A percentile compares a stretch with the other conserved stretches of the same genome.
Conservation (phyloP, 176 grass and related monocot genomes). For the Oryza nivara region DNA sequence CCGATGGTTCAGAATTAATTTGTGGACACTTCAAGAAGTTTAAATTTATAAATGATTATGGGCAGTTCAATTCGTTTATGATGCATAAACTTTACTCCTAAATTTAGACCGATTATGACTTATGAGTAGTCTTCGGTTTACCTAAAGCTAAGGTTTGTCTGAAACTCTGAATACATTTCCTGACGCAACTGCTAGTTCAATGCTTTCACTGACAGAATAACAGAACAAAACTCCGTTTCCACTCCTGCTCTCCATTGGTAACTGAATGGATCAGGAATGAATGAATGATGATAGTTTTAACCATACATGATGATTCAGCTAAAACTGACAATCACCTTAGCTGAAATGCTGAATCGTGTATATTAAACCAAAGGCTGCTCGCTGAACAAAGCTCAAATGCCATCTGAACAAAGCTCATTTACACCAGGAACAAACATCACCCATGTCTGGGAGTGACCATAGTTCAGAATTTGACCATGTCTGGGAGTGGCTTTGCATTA, state of each 20-base stretch:
- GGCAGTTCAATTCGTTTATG: not conserved
- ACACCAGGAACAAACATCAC: not conserved
- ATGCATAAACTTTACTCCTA: not conserved
- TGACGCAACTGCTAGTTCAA: not conserved
- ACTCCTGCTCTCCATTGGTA: not conserved
- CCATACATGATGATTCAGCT: not conserved
- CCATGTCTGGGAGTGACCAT: not conserved
- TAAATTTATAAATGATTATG: not conserved
- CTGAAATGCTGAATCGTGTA: not conserved
- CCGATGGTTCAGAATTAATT: not conserved
- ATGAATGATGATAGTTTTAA: not conserved
- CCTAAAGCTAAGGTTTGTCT: too few species aligned
- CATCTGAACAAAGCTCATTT: not conserved
- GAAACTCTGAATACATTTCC: not conserved
- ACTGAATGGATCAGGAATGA: not conserved
- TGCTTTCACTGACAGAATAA: not conserved
- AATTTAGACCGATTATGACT: not conserved
- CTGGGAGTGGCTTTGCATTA: not conserved
- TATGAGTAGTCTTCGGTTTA: not conserved
- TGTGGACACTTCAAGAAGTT: not conserved
- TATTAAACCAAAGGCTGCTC: not conserved
- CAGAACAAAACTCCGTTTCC: not conserved
- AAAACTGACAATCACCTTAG: not conserved
- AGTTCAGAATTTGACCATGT: not conserved
- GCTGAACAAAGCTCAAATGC: not conserved